These are phyloP conservation scores for Flaveria linearis DNA, from an alignment of 129 eudicot genomes.

Conservation along the genomic window DNA sequence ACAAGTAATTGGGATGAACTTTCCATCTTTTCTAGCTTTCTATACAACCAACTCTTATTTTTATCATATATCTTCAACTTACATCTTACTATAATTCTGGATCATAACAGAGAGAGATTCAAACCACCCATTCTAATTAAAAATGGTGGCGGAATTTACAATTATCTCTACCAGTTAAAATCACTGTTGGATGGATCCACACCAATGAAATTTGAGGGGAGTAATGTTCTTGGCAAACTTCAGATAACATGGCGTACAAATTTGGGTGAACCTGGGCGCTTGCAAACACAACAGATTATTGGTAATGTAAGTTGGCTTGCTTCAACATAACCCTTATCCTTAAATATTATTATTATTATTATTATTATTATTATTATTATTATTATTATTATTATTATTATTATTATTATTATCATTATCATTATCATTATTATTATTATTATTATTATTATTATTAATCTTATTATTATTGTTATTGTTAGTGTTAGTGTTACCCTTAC, in stretches of 20 bases:
- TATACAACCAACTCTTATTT: not conserved
- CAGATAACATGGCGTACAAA: slow-evolving; percentile 99
- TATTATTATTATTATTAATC: too few relatives aligned
- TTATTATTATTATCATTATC: not conserved
- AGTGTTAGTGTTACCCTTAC: too few relatives aligned
- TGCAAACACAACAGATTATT: slow-evolving; percentile 94
- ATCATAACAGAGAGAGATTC: slow-evolving; percentile 55
- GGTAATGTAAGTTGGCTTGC: slow-evolving; percentile 77
- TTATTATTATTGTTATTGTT: too few relatives aligned
- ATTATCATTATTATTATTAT: too few relatives aligned
- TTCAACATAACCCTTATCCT: slow-evolving; percentile 8
- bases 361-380: not conserved
- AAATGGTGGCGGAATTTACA: slow-evolving; percentile 94
- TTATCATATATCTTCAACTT: slow-evolving; percentile 11
- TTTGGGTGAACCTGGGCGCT: slow-evolving; percentile 97
- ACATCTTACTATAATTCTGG: not conserved
- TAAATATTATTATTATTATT: too few relatives aligned
- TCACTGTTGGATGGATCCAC: slow-evolving; percentile 44
- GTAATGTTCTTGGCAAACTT: slow-evolving; percentile 91
- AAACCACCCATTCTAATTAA: slow-evolving; percentile 79
- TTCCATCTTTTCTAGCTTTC: not conserved
- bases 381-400: not conserved
- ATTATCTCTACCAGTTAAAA: slow-evolving; percentile 76
- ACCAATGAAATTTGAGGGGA: slow-evolving; percentile 69
- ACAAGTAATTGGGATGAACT: not conserved